phyloP scores from a whole-genome alignment of 2,329 filamentous ascomycete species.

The Sporothrix protearum region DNA sequence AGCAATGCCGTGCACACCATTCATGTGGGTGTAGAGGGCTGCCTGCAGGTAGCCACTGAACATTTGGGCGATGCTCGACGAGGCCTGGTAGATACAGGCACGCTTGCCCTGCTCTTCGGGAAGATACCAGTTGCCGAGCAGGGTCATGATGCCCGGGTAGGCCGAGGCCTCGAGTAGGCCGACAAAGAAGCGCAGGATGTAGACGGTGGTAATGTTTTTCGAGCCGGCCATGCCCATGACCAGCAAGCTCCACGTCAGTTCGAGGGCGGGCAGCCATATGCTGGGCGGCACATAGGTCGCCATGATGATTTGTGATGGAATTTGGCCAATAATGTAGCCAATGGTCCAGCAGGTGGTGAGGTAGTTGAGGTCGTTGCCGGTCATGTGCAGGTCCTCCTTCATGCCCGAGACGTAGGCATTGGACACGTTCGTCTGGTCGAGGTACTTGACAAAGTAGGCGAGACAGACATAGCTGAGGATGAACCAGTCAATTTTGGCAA shows the following conservation, averaged over 20 bases:
- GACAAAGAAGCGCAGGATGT: conserved; percentile 41
- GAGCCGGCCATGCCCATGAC: conserved; percentile 39
- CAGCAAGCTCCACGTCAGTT: conserved; percentile 35
- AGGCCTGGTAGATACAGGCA: conserved; percentile 41
- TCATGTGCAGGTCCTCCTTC: conserved; percentile 52
- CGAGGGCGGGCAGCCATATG: conserved; percentile 40
- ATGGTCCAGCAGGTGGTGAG: conserved; percentile 53
- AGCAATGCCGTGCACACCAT: conserved; percentile 35
- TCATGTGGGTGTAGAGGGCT: conserved; percentile 37
- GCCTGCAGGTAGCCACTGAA: conserved; percentile 39
- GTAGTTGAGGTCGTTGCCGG: conserved; percentile 52
- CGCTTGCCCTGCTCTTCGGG: conserved; percentile 43
- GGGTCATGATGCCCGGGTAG: conserved; percentile 39
- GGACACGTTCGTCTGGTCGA: conserved; percentile 37
- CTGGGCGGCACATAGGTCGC: conserved; percentile 40
- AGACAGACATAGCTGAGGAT: conserved; percentile 39
- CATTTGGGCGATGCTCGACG: conserved; percentile 36
- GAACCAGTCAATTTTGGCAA: conserved; percentile 38
- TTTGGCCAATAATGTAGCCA: conserved; percentile 54
- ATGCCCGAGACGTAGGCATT: conserved; percentile 43
- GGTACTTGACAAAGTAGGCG: conserved; percentile 41
- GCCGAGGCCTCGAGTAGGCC: conserved; percentile 41
- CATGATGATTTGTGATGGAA: conserved; percentile 40
- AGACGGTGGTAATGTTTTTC: conserved; percentile 39
- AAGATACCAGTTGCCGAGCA: conserved; percentile 45